Evolutionary conservation across 1,284 basidiomycete genomes (phyloP), one percentile per base, ranked within the genome.

Genomic region (Marasmius sp.): DNA sequence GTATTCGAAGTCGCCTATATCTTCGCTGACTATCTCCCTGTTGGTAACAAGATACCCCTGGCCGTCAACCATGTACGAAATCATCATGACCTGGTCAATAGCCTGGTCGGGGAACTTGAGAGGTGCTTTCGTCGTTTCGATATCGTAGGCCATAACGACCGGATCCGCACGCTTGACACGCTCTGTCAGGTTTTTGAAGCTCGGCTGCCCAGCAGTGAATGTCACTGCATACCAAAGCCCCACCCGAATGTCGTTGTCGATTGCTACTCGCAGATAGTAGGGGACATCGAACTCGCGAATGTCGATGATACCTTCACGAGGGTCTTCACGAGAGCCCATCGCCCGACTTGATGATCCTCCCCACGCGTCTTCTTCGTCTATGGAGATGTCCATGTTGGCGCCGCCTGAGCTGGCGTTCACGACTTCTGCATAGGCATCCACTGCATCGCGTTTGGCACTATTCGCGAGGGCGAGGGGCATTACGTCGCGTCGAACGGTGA

Each of bases 41-140:
- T 99, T 99, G 20, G 95, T 98, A 75, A 99, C 98, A 64, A 99
- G 85, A 71, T 92, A 99, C 0, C 97, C 97, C 74, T 98, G 94
- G 0, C 94, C 95, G 72, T 97, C 95, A 39, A 97, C 81, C 94
- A 97, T 97, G 77, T 97, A 97, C 49, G 97, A 99, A 67, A 99
- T 99, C 97, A 99, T 99, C 97, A 99, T 99, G 70, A 99, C 94
- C 73, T 97, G 95, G 79, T 99, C 97, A 20, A 93, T 90, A 11
- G 91, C 88, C 68, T 95, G 92, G 79, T 99, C 97, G 0, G 97
- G 97, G 73, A 99, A 99, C 76, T 99, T 99, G 72, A 99, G 88
- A 12, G 97, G 97, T 53, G 95, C 93, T 77, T 99, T 99, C 1
- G 96, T 96, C 34, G 95, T 97, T 78, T 99, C 97, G 71, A 99